These are phyloP conservation scores for Venturia effusa DNA, from an alignment of 2,329 filamentous ascomycete species.

Conservation along the genomic window DNA sequence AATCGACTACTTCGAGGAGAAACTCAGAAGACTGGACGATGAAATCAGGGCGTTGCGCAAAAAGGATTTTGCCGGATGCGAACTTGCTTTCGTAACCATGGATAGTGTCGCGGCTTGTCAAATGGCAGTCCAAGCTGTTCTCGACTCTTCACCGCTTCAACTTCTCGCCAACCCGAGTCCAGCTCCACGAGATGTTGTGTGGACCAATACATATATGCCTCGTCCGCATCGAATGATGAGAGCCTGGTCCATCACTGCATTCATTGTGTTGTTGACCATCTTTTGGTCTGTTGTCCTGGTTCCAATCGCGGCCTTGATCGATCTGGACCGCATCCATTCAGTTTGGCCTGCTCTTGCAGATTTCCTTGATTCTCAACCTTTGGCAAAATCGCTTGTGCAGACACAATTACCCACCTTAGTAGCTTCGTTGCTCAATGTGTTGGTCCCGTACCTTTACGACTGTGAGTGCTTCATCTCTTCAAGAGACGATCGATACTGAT, in stretches of 20 bases:
- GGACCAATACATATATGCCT: slow-evolving; percentile 82
- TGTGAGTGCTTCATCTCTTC: slow-evolving; percentile 39
- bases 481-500: slow-evolving; percentile 2
- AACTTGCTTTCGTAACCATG: slow-evolving; percentile 94
- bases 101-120: slow-evolving; percentile 85
- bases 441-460: slow-evolving; percentile 89
- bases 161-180: slow-evolving; percentile 79
- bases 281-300: slow-evolving; percentile 81
- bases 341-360: slow-evolving; percentile 61
- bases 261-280: slow-evolving; percentile 73
- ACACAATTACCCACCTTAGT: slow-evolving; percentile 79
- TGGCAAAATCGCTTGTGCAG: slow-evolving; percentile 67
- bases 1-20: slow-evolving; percentile 89
- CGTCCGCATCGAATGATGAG: slow-evolving; percentile 61
- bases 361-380: slow-evolving; percentile 54
- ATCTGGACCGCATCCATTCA: slow-evolving; percentile 66
- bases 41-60: slow-evolving; percentile 59
- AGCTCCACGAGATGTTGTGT: slow-evolving; percentile 84
- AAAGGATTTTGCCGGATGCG: slow-evolving; percentile 65
- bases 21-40: slow-evolving; percentile 67
- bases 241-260: slow-evolving; percentile 72
- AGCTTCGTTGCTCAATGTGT: slow-evolving; percentile 76
- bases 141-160: slow-evolving; percentile 80
- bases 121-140: slow-evolving; percentile 90
- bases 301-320: slow-evolving; percentile 67